Evolutionary conservation across 768 basidiomycete species (phyloP), one percentile per base, ranked within the genome.

Genomic region (Leccinellum rugosiceps): DNA sequence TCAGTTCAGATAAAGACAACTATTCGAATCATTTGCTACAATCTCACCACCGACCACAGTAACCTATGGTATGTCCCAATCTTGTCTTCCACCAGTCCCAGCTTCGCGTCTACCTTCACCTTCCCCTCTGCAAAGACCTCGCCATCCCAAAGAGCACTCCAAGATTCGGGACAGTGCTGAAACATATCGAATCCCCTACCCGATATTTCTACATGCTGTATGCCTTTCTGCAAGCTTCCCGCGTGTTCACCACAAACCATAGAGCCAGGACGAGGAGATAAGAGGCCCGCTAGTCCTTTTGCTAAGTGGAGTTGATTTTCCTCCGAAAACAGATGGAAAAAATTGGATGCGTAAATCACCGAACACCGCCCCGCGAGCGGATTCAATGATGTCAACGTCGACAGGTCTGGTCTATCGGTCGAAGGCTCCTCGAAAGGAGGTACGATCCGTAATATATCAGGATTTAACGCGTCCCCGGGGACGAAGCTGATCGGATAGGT

Each of bases 401-500:
- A 34, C 25, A 82, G 60, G 38, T 63, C 60, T 0, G 75, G 77
- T 4, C 14, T 28, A 5, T 62, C 57, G 11, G 62, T 43, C 3
- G 63, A 57, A 26, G 72, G 59, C 19, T 65, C 46, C 5, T 68
- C 61, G 54, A 72, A 67, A 28, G 72, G 72, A 3, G 74, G 64
- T 0, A 66, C 64, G 6, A 76, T 71, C 10, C 57, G 57, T 23
- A 87, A 74, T 26, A 80, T 69, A 0, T 63, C 53, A 13, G 77
- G 67, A 55, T 85, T 77, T 38, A 88, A 79, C 0, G 71, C 75
- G 56, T 88, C 80, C 1, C 86, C 87, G 1, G 75, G 63, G 25
- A 88, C 55, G 65, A 88, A 86, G 0, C 69, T 67, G 77, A 15
- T 41, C 0, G 83, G 81, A 64, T 83, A 87, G 0, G 77, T 73